Evolutionary conservation across 2,329 filamentous ascomycete genomes (phyloP), one percentile per base, ranked within the genome.

Genomic region (Verticillium alfalfae): DNA sequence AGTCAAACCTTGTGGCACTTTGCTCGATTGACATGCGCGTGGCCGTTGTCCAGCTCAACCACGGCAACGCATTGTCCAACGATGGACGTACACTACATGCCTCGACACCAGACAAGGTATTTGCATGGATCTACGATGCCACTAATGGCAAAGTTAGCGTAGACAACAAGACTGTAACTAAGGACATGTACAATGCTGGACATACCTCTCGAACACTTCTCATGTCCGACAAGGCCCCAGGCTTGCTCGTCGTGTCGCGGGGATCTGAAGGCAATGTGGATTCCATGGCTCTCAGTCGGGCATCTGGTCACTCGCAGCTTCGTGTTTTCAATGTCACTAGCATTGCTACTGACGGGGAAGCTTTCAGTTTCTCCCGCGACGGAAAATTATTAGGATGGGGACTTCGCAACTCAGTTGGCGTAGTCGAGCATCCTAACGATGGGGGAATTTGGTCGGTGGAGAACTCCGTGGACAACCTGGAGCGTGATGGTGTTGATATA

Each of bases 381-480:
- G 81, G 81, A 13, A 67, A 66, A 7, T 65, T 80, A 3, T 69
- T 84, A 5, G 82, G 86, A 16, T 91, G 88, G 87, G 88, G 89
- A 18, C 77, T 92, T 34, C 79, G 88, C 34, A 92, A 92, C 72
- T 85, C 84, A 3, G 88, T 91, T 3, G 88, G 88, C 15, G 74
- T 91, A 4, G 87, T 79, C 34, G 86, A 89, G 70, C 78, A 89
- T 62, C 79, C 76, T 3, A 62, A 69, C 8, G 78, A 78, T 1
- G 79, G 82, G 5, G 74, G 76, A 22, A 76, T 84, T 64, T 84
- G 79, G 75, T 77, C 77, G 7, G 86, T 91, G 2, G 88, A 91
- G 70, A 91, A 91, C 72, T 85, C 82, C 16, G 84, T 84, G 7
- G 88, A 91, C 70, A 71, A 88, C 31, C 75, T 90, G 54, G 70